Evolutionary conservation across 768 basidiomycete genomes (phyloP), one percentile per base, ranked within the genome.

Genomic region (Podaxis sp.): DNA sequence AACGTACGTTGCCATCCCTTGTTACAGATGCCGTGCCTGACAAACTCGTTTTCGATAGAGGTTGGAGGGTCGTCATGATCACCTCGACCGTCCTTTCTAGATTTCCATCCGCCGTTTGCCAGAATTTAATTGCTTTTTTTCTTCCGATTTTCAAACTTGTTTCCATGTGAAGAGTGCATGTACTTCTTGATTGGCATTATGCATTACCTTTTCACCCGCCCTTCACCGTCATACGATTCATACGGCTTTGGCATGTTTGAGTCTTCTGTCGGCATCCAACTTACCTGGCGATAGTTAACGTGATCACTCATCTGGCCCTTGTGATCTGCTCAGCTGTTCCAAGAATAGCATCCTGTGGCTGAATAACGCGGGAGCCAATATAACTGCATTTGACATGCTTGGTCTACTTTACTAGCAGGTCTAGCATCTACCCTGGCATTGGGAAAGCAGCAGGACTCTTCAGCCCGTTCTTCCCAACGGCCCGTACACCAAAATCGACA

Each of bases 1-100:
- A 96, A 79, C 95, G 94, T 96, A 79, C 66, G 88, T 83, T n/a
- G 12, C 52, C 33, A 54, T 63, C 49, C 65, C 63, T 38, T 26
- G 44, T 56, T 30, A 8, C 42, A n/a, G 22, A 46, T n/a, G 4
- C 8, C n/a, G 44, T 61, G 57, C n/a, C 68, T 59, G 61, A 59
- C 67, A 36, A 65, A 54, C 55, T 52, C 46, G 24, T 39, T 49
- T 40, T 61, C 59, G 57, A 55, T 70, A 82, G 79, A 82, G 80
- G 80, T 82, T 68, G 81, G 81, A 71, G 81, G 81, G 39, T 75
- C 69, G 42, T 68, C 52, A 30, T 61, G 55, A 56, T 55, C 54
- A 49, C 57, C 52, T 54, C 57, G 53, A 55, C 64, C 63, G 64
- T 49, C 38, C 9, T 52, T 57, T 42, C 22, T 56, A 60, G 33